Conservation (phyloP, 1,284 basidiomycete genomes). For the Golubevia sp. region DNA sequence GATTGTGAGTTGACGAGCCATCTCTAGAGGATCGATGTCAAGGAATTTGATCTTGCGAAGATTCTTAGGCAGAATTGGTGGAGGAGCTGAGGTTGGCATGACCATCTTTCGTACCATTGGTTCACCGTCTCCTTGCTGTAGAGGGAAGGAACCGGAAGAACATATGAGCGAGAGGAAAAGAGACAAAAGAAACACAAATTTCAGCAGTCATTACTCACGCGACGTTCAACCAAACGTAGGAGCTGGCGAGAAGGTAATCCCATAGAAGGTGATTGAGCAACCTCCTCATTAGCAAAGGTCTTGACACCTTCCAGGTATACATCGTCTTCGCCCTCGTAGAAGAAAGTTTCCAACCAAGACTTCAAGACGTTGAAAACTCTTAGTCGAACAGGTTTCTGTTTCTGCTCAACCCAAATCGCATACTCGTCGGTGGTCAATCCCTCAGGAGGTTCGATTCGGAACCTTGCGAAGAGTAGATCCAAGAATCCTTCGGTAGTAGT, state of each 20-base stretch:
- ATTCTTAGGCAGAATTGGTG: conserved; percentile 75
- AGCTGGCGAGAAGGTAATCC: conserved; percentile 50
- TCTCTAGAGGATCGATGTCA: conserved; percentile 87
- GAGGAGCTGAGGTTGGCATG: conserved; percentile 61
- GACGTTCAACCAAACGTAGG: conserved; percentile 58
- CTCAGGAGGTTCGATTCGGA: conserved; percentile 77
- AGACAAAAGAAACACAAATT: too few relatives aligned
- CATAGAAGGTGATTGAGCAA: conserved; percentile 35
- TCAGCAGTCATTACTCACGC: conserved; percentile 20
- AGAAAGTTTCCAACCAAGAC: conserved; percentile 63
- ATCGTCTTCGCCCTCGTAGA: conserved; percentile 60
- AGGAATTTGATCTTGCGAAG: conserved; percentile 78
- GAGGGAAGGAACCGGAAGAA: too few relatives aligned
- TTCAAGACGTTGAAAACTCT: conserved; percentile 63
- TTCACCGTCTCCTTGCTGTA: conserved; percentile 31
- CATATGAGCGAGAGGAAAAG: too few relatives aligned
- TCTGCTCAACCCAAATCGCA: conserved; percentile 82
- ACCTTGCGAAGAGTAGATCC: conserved; percentile 81
- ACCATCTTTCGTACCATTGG: conserved; percentile 48
- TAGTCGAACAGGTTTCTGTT: conserved; percentile 80
- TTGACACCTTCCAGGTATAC: conserved; percentile 52
- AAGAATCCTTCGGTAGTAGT: conserved; percentile 83
- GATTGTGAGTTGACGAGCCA: conserved; percentile 91
- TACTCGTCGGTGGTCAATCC: conserved; percentile 72
- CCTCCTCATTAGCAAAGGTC: conserved; percentile 58